A percentile compares a stretch with the other conserved stretches of the same genome.
Evolutionary conservation across 1,139 yeast species (phyloP).

Genomic region (Torulaspora globosa): DNA sequence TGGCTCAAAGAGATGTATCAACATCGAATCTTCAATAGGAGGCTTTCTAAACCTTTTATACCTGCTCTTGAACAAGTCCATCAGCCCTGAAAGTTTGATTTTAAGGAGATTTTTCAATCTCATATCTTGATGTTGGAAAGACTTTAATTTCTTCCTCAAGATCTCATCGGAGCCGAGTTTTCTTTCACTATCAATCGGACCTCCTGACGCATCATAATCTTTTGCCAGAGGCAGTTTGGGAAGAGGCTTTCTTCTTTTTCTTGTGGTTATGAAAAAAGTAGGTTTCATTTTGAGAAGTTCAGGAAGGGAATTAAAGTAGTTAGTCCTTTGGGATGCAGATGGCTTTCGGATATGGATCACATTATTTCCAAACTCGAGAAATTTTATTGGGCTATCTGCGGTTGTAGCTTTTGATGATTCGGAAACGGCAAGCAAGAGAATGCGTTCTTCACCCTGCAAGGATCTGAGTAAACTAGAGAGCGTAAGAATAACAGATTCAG

Average conservation of each 20-base stretch:
- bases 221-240: conserved; percentile 45
- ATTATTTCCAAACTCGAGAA: conserved; percentile 43
- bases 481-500: conserved; percentile 67
- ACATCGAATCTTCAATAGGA: conserved; percentile 66
- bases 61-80: conserved; percentile 83
- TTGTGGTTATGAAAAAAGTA: conserved; percentile 43
- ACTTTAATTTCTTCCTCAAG: conserved; percentile 39
- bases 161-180: conserved; percentile 31
- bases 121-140: conserved; percentile 68
- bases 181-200: conserved; percentile 18
- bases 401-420: conserved; percentile 41
- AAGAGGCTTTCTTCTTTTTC: conserved; percentile 39
- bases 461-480: conserved; percentile 65
- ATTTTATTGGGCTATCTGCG: conserved; percentile 16
- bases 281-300: conserved; percentile 66
- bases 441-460: conserved; percentile 65
- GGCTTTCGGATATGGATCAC: conserved; percentile 46
- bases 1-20: conserved; percentile 76
- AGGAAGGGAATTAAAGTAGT: conserved; percentile 55
- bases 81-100: conserved; percentile 76
- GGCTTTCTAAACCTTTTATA: conserved; percentile 91
- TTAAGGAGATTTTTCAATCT: conserved; percentile 78
- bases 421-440: conserved; percentile 73
- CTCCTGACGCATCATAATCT: conserved; percentile 12
- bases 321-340: conserved; percentile 42